Evolutionary conservation across 176 grass and related monocot genomes (phyloP), one percentile per base, ranked within the genome.

Genomic region (Juncus inflexus): DNA sequence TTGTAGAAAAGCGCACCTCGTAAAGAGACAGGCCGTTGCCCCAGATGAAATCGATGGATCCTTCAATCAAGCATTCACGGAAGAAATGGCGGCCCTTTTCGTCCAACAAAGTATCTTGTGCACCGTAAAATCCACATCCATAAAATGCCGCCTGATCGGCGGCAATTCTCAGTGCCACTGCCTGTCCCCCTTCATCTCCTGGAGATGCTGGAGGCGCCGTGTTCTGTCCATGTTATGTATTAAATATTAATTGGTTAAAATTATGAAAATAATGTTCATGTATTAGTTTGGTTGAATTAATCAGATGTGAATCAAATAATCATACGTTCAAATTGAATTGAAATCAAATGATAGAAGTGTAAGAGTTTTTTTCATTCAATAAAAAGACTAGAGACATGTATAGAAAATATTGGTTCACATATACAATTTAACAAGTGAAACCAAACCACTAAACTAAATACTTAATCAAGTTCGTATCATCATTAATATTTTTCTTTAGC

Each of bases 31-130:
- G 76, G 6, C 51, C 90, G 64, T 90, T 86, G 62, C 90, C 90
- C 67, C 87, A 90, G 74, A 95, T 90, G 83, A 95, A 95, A 60
- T 95, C 83, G 36, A 90, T 95, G 58, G 90, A 95, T 3, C 86
- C 90, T 79, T 95, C 90, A 73, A 95, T 83, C 80, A 74, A 84
- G 77, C 90, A 95, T 13, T 60, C 74, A 0, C 67, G 90, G 52
- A 86, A 95, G 7, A 83, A 50, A 60, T 95, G 90, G 11, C 82
- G 77, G 3, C 90, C 90, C 40, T 51, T 78, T 56, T 95, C 83
- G 77, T 95, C 90, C 38, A 95, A 80, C 75, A 90, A 66, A 35
- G 90, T 90, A 84, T 95, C 90, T 71, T 90, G 90, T 3, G 86
- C 58, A 15, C 90, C 51, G 63, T 90, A 95, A 60, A 95, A 81